These are phyloP conservation scores for Trypanosoma vivax DNA, from an alignment of 208 protist species.

Conservation along the genomic window DNA sequence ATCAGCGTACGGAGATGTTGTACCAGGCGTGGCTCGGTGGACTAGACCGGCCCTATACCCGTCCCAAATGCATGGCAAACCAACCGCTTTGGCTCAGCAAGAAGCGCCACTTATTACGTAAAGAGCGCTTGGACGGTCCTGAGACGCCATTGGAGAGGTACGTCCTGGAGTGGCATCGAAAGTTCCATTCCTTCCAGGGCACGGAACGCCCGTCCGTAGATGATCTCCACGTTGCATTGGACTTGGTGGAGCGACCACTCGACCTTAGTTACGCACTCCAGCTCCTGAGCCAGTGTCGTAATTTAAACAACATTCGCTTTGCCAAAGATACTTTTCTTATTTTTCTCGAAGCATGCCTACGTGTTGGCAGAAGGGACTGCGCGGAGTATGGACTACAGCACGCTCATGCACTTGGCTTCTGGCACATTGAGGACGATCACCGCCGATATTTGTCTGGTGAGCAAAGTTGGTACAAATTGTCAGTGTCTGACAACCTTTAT, in stretches of 20 bases:
- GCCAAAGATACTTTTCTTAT: constrained; percentile 71
- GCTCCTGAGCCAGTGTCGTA: constrained; percentile 80
- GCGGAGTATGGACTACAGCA: constrained; percentile 73
- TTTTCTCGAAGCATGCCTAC: constrained; percentile 85
- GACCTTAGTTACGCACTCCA: constrained; percentile 88
- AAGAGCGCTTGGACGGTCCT: constrained; percentile 71
- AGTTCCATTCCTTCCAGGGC: constrained; percentile 78
- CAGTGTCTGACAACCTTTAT: constrained; percentile 59
- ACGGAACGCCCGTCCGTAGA: constrained; percentile 72
- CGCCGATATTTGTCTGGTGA: constrained; percentile 61
- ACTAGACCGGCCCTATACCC: constrained; percentile 82
- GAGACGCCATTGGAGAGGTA: constrained; percentile 86
- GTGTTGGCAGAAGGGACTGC: constrained; percentile 84
- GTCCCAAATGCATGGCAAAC: constrained; percentile 88
- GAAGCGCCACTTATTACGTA: constrained; percentile 80
- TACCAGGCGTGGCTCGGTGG: constrained; percentile 90
- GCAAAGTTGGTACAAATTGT: constrained; percentile 83
- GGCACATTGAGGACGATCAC: constrained; percentile 78
- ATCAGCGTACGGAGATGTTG: constrained; percentile 89
- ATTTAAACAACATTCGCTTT: constrained; percentile 76
- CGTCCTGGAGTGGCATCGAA: constrained; percentile 81
- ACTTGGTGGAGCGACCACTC: constrained; percentile 84
- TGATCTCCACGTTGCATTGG: constrained; percentile 85
- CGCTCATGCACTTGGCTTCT: constrained; percentile 77
- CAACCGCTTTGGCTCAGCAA: constrained; percentile 86